Evolutionary conservation across 2,329 filamentous ascomycete genomes (phyloP).

Genomic region (Fulvia fulva): DNA sequence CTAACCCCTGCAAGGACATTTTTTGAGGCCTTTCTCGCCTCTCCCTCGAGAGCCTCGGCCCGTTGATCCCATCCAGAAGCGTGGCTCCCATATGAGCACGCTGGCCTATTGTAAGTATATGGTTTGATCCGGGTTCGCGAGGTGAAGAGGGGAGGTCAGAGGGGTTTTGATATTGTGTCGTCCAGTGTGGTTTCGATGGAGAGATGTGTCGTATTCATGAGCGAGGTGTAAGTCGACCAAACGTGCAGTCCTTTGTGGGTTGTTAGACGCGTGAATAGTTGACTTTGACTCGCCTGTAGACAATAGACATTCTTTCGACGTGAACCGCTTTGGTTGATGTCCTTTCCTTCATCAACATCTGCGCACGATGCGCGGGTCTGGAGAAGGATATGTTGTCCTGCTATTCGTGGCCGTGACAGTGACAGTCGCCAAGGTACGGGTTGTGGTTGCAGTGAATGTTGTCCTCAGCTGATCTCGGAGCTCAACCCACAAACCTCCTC

Average conservation of each 20-base stretch:
- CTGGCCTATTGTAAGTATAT: too few species aligned
- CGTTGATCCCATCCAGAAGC: too few species aligned
- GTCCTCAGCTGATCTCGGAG: not conserved
- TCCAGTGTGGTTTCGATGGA: too few species aligned
- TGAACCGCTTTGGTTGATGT: not conserved
- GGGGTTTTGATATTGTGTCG: too few species aligned
- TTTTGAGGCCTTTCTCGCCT: too few species aligned
- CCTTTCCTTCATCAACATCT: not conserved
- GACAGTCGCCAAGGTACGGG: not conserved
- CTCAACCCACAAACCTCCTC: slow-evolving; percentile 5
- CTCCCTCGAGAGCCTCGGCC: too few species aligned
- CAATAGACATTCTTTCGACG: not conserved
- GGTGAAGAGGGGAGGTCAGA: too few species aligned
- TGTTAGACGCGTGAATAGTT: not conserved
- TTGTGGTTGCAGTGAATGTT: not conserved
- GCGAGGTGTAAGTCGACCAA: not conserved
- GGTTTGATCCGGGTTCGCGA: too few species aligned
- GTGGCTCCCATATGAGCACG: too few species aligned
- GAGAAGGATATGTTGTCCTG: not conserved
- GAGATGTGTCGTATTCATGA: not conserved
- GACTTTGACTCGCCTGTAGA: not conserved
- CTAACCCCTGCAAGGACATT: too few species aligned
- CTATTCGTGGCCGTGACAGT: too few species aligned
- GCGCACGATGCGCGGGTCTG: not conserved
- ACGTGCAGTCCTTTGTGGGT: not conserved